Conservation (phyloP, 73 alveolate genomes). For the Tetrahymena malaccensis region DNA sequence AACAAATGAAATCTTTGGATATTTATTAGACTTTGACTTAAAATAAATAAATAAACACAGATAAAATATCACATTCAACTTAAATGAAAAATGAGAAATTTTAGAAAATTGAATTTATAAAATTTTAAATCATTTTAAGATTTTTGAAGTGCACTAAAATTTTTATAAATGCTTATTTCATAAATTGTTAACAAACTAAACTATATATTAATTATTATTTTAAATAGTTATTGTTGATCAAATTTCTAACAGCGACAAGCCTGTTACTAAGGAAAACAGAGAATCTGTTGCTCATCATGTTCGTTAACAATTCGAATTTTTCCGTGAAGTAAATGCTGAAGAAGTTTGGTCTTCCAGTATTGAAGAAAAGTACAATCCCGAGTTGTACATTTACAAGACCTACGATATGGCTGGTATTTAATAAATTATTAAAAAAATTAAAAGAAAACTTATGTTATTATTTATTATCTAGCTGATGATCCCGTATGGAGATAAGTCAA, state of each 20-base stretch:
- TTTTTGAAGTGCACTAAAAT: too few relatives aligned
- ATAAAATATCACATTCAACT: too few relatives aligned
- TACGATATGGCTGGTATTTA: background rate
- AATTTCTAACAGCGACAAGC: background rate
- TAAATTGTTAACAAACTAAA: too few relatives aligned
- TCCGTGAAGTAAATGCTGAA: background rate
- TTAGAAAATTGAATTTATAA: background rate
- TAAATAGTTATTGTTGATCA: background rate
- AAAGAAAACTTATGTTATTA: background rate
- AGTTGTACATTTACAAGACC: background rate
- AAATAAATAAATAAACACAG: too few relatives aligned
- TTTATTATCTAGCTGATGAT: background rate
- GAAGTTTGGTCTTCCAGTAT: background rate
- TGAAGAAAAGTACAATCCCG: background rate
- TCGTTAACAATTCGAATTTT: background rate
- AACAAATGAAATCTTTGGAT: background rate
- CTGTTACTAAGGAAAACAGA: background rate
- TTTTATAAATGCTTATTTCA: too few relatives aligned
- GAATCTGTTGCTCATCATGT: background rate
- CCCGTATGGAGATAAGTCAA: background rate
- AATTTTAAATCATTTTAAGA: too few relatives aligned
- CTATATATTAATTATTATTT: background rate
- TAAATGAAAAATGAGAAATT: background rate
- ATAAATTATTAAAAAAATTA: background rate
- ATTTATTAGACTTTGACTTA: background rate